phyloP scores from a whole-genome alignment of 371 early-diverging fungal genomes.

The Mortierella sp. region DNA sequence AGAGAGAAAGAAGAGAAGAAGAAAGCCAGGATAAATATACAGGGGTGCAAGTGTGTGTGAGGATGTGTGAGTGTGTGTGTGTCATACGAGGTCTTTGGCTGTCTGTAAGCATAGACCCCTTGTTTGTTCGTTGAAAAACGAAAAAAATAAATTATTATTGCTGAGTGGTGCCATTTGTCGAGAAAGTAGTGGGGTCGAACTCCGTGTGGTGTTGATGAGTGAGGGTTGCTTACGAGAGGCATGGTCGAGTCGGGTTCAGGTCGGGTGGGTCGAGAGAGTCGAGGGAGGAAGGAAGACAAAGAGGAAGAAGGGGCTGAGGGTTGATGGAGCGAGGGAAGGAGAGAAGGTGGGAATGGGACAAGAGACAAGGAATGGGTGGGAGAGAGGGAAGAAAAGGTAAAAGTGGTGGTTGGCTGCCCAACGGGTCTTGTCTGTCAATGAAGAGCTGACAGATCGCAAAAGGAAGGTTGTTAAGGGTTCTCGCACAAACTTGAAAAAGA shows the following conservation, averaged over 20 bases:
- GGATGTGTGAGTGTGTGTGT: not conserved
- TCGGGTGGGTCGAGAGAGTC: no score
- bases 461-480: no score
- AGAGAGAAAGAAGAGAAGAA: not conserved
- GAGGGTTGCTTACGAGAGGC: conserved; percentile 45
- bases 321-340: not conserved
- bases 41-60: not conserved
- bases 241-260: conserved; percentile 28
- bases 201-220: conserved; percentile 1
- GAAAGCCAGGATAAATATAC: conserved; percentile 2
- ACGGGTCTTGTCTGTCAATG: no score
- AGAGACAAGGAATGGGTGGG: not conserved
- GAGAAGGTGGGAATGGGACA: conserved; percentile 2
- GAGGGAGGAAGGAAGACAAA: not conserved
- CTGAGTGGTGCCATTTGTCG: not conserved
- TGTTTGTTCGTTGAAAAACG: not conserved
- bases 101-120: not conserved
- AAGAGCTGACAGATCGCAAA: no score
- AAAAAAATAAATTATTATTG: not conserved
- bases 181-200: not conserved
- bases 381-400: not conserved
- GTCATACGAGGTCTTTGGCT: not conserved
- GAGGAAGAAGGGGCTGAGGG: not conserved
- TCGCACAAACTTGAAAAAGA: no score
- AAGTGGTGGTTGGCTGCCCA: no score